A percentile compares a stretch with the other conserved stretches of the same genome.
These are phyloP conservation scores for Mucor mucedo DNA, from an alignment of 371 early-diverging fungal genomes.

Conservation along the genomic window DNA sequence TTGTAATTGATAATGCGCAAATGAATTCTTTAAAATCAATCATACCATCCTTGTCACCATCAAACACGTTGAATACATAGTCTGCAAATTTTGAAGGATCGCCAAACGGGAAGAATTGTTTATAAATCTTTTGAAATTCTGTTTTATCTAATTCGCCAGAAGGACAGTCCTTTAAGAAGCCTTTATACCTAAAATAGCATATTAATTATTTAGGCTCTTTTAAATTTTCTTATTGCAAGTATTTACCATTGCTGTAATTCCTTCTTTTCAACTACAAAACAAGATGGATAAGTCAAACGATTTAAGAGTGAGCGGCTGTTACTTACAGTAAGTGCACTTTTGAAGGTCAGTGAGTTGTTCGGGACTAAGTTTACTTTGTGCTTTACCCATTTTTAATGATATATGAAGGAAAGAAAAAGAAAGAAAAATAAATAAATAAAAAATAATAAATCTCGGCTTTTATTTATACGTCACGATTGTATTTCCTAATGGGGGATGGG, in stretches of 20 bases:
- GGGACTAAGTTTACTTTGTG: conserved; percentile 81
- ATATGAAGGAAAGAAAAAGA: conserved; percentile 16
- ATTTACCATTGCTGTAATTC: conserved; percentile 93
- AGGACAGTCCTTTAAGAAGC: conserved; percentile 93
- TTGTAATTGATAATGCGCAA: conserved; percentile 84
- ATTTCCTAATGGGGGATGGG: background rate
- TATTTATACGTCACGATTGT: background rate
- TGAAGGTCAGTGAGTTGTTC: conserved; percentile 86
- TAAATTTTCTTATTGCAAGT: too few relatives aligned
- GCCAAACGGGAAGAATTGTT: conserved; percentile 97
- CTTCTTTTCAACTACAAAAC: conserved; percentile 81
- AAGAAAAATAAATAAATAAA: conserved; percentile 7
- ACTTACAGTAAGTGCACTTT: conserved; percentile 83
- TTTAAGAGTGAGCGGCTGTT: background rate
- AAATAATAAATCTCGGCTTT: conserved; percentile 7
- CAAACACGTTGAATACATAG: conserved; percentile 90
- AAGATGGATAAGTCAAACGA: background rate
- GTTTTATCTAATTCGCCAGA: conserved; percentile 82
- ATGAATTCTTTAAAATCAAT: conserved; percentile 96
- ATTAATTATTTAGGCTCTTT: background rate
- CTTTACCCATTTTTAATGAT: conserved; percentile 74
- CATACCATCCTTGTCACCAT: conserved; percentile 83
- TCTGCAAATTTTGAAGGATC: conserved; percentile 91
- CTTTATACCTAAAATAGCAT: conserved; percentile 80
- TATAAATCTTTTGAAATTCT: conserved; percentile 93